Evolutionary conservation across 1,284 basidiomycete species (phyloP).

Genomic region (Puccinia horiana): DNA sequence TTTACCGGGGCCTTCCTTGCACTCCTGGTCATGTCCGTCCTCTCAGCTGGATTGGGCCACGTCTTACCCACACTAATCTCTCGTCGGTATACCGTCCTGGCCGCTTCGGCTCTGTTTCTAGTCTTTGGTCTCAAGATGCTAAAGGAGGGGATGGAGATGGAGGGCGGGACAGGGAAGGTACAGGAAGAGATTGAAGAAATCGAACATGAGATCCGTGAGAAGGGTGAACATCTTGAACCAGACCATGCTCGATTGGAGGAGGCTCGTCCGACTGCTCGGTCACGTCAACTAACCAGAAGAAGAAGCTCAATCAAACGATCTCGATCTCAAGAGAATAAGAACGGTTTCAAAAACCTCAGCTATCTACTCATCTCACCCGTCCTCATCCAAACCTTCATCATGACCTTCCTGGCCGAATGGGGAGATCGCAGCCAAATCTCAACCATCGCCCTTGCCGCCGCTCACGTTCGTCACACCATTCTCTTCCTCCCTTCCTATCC

Average conservation of each 20-base stretch:
- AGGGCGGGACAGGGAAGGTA: conserved; percentile 59
- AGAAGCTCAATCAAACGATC: neutral
- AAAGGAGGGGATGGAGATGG: conserved; percentile 41
- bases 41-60: conserved; percentile 83
- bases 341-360: conserved; percentile 76
- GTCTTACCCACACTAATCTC: conserved; percentile 80
- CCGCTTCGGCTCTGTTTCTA: conserved; percentile 36
- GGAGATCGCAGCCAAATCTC: conserved; percentile 96
- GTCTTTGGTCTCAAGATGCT: conserved; percentile 47
- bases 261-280: neutral
- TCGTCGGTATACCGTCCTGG: conserved; percentile 61
- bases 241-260: conserved; percentile 16
- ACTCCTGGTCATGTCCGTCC: conserved; percentile 85
- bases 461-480: conserved; percentile 70
- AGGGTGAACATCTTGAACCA: conserved; percentile 61
- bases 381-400: conserved; percentile 89
- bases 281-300: conserved; percentile 6
- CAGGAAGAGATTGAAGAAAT: conserved; percentile 59
- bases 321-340: conserved; percentile 24
- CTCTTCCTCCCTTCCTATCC: conserved; percentile 23
- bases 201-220: conserved; percentile 56
- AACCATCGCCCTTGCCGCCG: conserved; percentile 91
- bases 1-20: conserved; percentile 87
- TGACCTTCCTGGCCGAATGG: conserved; percentile 98
- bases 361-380: conserved; percentile 83